Evolutionary conservation across 225 moss, liverwort and hornwort species (phyloP).

Genomic region (Marchantia polymorpha): DNA sequence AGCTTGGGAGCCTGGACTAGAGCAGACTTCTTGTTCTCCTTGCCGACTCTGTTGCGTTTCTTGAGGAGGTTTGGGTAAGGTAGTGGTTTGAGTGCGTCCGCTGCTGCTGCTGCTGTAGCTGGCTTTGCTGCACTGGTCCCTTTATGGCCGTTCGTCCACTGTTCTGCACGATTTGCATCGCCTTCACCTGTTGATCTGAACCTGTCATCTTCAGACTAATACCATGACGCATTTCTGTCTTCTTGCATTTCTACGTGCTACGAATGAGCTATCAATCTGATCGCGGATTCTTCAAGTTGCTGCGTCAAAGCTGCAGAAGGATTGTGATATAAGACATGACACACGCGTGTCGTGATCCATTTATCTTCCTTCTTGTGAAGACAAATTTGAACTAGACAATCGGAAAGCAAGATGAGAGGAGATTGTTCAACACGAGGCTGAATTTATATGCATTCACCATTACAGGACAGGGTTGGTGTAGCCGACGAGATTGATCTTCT

Average conservation of each 20-base stretch:
- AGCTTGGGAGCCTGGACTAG: background rate
- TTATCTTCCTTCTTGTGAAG: background rate
- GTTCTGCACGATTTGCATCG: conserved; percentile 9
- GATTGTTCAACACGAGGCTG: background rate
- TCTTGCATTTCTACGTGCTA: background rate
- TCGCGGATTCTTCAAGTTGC: background rate
- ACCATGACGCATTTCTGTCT: background rate
- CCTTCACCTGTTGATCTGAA: conserved; percentile 23
- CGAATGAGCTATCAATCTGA: too few species aligned
- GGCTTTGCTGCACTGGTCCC: background rate
- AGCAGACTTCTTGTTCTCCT: conserved; percentile 21
- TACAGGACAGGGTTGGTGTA: background rate
- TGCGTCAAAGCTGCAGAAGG: background rate
- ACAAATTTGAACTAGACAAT: background rate
- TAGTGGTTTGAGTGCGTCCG: background rate
- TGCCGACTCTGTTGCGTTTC: conserved; percentile 1
- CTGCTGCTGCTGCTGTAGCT: background rate
- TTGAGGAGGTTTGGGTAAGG: background rate
- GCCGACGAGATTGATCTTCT: conserved; percentile 14
- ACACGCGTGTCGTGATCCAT: background rate
- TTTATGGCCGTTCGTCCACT: background rate
- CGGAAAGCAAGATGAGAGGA: background rate
- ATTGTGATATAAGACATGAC: background rate
- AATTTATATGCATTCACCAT: conserved; percentile 15
- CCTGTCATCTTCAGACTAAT: conserved; percentile 35